Percentiles rank a stretch among this genome's conserved stretches.
Evolutionary conservation across 139 green algal species (phyloP).

Genomic region (Tetraselmis chui): DNA sequence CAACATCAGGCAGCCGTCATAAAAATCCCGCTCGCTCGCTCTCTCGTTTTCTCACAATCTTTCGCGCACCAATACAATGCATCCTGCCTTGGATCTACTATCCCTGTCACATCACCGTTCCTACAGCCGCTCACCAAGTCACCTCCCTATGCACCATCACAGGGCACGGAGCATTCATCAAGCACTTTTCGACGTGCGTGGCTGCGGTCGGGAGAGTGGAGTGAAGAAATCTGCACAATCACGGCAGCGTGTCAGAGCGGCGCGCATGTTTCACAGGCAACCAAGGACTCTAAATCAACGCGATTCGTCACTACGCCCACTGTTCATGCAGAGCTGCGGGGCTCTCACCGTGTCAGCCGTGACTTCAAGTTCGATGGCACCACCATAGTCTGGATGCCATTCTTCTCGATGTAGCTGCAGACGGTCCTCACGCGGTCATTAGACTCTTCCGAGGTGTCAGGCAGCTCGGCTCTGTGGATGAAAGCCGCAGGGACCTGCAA

Average conservation of each 20-base stretch:
- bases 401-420: neutral
- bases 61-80: too few species aligned
- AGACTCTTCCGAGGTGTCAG: neutral
- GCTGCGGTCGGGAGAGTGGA: neutral
- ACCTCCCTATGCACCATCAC: neutral
- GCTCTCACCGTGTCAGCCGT: neutral
- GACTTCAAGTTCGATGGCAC: neutral
- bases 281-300: too few species aligned
- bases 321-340: too few species aligned
- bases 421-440: neutral
- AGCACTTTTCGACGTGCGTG: neutral
- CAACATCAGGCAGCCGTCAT: too few species aligned
- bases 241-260: too few species aligned
- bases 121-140: neutral
- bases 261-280: too few species aligned
- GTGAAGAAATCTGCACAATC: neutral
- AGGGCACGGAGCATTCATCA: neutral
- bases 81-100: too few species aligned
- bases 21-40: too few species aligned
- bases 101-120: too few species aligned
- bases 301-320: too few species aligned
- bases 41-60: too few species aligned
- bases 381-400: neutral
- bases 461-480: neutral
- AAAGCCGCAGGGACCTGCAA: neutral